These are phyloP conservation scores for Trapa bicornis DNA, from an alignment of 345 rosid species.

Conservation along the genomic window DNA sequence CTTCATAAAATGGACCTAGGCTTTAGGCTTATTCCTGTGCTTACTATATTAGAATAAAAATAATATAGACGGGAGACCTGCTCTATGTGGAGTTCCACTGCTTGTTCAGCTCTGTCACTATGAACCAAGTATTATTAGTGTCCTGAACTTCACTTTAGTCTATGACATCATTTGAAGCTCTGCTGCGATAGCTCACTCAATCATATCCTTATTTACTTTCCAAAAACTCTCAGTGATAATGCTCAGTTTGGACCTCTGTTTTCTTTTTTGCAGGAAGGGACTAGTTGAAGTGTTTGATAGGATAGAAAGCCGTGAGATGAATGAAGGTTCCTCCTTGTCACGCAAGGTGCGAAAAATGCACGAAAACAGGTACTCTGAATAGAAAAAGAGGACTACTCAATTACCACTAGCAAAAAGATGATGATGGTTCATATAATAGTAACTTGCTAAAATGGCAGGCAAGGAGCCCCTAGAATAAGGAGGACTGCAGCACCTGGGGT, in stretches of 20 bases:
- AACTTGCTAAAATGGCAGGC: conserved; percentile 30
- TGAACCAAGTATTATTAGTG: background rate
- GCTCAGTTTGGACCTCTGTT: background rate
- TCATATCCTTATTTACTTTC: background rate
- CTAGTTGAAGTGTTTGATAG: conserved; percentile 55
- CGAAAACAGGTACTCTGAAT: conserved; percentile 34
- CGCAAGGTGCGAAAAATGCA: conserved; percentile 53
- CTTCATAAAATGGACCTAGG: background rate
- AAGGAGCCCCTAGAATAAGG: conserved; percentile 75
- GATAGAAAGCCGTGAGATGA: conserved; percentile 46
- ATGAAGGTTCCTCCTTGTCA: conserved; percentile 37
- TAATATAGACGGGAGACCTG: no score
- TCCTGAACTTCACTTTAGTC: background rate
- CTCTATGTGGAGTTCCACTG: no score
- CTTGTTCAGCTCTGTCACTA: background rate
- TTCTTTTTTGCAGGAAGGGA: conserved; percentile 40
- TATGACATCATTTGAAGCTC: background rate
- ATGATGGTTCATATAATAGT: background rate
- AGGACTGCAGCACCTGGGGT: conserved; percentile 52
- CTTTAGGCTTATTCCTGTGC: background rate
- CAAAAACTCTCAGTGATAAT: background rate
- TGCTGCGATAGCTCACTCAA: background rate
- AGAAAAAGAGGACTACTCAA: background rate
- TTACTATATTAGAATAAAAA: background rate
- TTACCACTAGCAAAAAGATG: background rate